Evolutionary conservation across 1,139 yeast species (phyloP), one percentile per base, ranked within the genome.

Genomic region (Candida labiduridarum): DNA sequence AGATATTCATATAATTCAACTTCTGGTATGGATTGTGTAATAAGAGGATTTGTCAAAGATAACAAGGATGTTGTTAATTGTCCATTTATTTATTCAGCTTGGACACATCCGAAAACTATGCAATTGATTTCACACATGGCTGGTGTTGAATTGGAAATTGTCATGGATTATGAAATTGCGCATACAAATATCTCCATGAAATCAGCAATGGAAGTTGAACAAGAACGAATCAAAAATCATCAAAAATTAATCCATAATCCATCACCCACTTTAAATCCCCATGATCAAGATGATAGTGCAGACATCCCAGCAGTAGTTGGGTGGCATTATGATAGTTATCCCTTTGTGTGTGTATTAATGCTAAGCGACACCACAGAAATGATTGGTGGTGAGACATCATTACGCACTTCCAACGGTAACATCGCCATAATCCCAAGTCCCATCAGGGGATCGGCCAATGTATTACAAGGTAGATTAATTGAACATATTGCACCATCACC

Each of bases 311-410:
- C 82, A 40, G 71, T 80, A 45, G 83, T 80, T 29, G 79, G 80
- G 25, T 82, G 86, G 87, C 86, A 82, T 66, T 62, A 69, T 49
- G 87, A 82, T 61, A 75, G 83, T 35, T 81, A 80, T 50, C 86
- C 85, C 10, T 80, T 80, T 62, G 86, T 82, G n/a, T 82, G 85
- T 64, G 86, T 82, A 16, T 68, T 82, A 49, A 82, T 82, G 87
- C 61, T 82, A 39, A 75, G 82, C 40, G 85, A 81, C 59, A 81
- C 86, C 14, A 57, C 77, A 9, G 64, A 69, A 38, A 81, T 82
- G 86, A 66, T 77, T 61, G 86, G 85, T 16, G 86, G 86, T 44
- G 85, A 81, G 59, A 82, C 87, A 2, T 71, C 79, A 19, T 68
- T 79, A 56, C 69, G 78, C 57, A 79, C 72, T 66, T 82, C 82